Percentiles rank a stretch among this genome's conserved stretches.
These are phyloP conservation scores for Sporothrix protearum DNA, from an alignment of 2,329 filamentous ascomycete genomes.

Conservation along the genomic window DNA sequence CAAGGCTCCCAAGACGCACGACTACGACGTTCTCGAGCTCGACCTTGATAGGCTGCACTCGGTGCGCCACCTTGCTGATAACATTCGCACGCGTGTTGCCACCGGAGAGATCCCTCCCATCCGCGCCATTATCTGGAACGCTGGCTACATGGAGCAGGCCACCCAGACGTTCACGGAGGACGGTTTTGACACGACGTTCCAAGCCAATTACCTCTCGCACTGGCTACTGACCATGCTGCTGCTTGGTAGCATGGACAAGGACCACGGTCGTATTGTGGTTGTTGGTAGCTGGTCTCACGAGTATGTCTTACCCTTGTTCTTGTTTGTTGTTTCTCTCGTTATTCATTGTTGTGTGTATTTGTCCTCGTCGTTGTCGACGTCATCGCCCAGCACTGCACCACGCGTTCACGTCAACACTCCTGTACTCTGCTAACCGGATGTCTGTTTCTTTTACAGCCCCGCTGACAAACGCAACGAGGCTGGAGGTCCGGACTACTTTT, in stretches of 20 bases:
- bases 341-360: neutral
- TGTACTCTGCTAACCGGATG: constrained; percentile 27
- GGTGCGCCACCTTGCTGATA: constrained; percentile 26
- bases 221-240: constrained; percentile 36
- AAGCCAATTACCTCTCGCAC: constrained; percentile 35
- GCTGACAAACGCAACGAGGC: constrained; percentile 23
- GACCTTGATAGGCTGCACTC: constrained; percentile 25
- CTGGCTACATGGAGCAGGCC: constrained; percentile 29
- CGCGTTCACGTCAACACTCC: neutral
- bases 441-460: constrained; percentile 19
- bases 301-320: constrained; percentile 27
- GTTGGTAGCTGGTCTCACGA: constrained; percentile 36
- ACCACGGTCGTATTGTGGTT: constrained; percentile 34
- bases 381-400: neutral
- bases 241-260: constrained; percentile 36
- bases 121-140: constrained; percentile 33
- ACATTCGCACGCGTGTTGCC: constrained; percentile 27
- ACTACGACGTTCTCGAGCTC: constrained; percentile 26
- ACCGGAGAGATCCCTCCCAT: constrained; percentile 31
- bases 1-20: constrained; percentile 18
- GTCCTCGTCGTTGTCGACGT: neutral
- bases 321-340: neutral
- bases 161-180: constrained; percentile 34
- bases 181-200: constrained; percentile 36
- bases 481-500: constrained; percentile 26